A percentile compares a stretch with the other conserved stretches of the same genome.
These are phyloP conservation scores for Mortierella hygrophila DNA, from an alignment of 192 early-diverging fungal species.

Conservation along the genomic window DNA sequence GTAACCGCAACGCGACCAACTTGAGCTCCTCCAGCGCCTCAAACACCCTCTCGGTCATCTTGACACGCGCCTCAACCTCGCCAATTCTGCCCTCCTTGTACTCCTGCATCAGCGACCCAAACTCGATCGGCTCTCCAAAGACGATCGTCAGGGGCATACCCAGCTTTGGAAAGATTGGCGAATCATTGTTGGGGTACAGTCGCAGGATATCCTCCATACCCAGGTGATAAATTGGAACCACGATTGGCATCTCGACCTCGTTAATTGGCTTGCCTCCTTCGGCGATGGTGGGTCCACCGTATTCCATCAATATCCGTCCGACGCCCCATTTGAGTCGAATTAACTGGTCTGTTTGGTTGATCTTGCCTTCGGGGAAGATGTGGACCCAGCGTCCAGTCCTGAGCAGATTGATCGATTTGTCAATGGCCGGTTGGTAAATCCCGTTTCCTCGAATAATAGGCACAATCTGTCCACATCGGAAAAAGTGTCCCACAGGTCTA, in stretches of 20 bases:
- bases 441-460: constrained; percentile 88
- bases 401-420: constrained; percentile 78
- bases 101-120: constrained; percentile 67
- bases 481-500: constrained; percentile 70
- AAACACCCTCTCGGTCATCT: constrained; percentile 66
- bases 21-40: constrained; percentile 61
- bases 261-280: constrained; percentile 73
- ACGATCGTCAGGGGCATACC: constrained; percentile 70
- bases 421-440: constrained; percentile 87
- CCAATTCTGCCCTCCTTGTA: constrained; percentile 65
- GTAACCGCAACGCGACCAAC: constrained; percentile 27
- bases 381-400: constrained; percentile 86
- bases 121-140: constrained; percentile 83
- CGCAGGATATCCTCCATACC: constrained; percentile 75
- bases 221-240: constrained; percentile 56
- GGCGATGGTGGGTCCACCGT: constrained; percentile 73
- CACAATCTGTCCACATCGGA: constrained; percentile 84
- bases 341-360: constrained; percentile 71
- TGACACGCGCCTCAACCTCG: constrained; percentile 63
- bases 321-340: constrained; percentile 90
- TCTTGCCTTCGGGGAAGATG: constrained; percentile 88
- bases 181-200: constrained; percentile 58
- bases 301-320: constrained; percentile 87
- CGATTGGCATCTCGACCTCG: constrained; percentile 45
- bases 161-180: constrained; percentile 65